These are phyloP conservation scores for Ogataea corticis DNA, from an alignment of 805 yeast species.

Conservation along the genomic window DNA sequence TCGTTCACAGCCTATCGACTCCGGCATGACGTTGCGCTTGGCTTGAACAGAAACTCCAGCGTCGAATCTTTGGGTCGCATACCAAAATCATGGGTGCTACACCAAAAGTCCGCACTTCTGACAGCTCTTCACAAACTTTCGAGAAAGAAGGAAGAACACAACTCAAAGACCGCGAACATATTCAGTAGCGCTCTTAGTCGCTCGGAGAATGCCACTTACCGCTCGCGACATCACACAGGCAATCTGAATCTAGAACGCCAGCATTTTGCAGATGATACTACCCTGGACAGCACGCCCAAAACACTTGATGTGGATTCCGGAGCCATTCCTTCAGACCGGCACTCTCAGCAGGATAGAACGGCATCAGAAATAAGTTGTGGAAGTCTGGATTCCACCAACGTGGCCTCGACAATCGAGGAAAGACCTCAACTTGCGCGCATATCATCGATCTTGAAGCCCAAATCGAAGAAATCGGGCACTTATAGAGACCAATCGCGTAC, in stretches of 20 bases:
- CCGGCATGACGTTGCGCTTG: conserved; percentile 48
- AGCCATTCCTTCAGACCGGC: background rate
- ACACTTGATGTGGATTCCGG: conserved; percentile 1
- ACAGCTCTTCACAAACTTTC: conserved; percentile 13
- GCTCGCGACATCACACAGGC: background rate
- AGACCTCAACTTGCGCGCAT: background rate
- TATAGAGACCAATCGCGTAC: conserved; percentile 4
- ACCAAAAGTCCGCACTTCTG: conserved; percentile 22
- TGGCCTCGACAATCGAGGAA: background rate
- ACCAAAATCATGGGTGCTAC: conserved; percentile 56
- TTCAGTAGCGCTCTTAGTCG: conserved; percentile 3
- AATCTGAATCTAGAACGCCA: background rate
- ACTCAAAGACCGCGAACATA: background rate
- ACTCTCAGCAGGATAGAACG: background rate
- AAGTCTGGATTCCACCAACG: background rate
- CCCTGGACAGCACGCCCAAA: conserved; percentile 1
- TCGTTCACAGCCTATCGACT: conserved; percentile 67
- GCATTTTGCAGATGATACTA: background rate
- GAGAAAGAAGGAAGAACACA: conserved; percentile 6
- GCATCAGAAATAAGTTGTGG: background rate
- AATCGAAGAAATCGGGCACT: background rate
- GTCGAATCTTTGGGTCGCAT: conserved; percentile 55
- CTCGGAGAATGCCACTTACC: background rate
- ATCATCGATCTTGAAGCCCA: background rate
- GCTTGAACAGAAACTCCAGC: conserved; percentile 49